These are phyloP conservation scores for Cladorrhinum sp. DNA, from an alignment of 2,329 filamentous ascomycete genomes.

Conservation along the genomic window DNA sequence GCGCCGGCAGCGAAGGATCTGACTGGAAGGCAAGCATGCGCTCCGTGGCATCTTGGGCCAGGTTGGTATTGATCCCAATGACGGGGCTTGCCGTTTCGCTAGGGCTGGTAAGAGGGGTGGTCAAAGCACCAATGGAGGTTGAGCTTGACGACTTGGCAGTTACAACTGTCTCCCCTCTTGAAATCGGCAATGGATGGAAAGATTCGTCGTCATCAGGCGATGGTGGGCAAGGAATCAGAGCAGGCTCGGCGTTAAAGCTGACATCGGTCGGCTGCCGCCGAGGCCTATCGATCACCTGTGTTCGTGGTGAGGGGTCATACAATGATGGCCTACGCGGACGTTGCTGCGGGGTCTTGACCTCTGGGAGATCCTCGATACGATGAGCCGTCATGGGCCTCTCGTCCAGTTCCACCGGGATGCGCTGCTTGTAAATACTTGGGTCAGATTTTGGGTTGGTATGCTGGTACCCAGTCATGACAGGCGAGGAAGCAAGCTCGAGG, in stretches of 20 bases:
- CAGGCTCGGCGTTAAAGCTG: slow-evolving; percentile 29
- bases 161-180: slow-evolving; percentile 41
- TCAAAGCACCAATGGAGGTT: slow-evolving; percentile 47
- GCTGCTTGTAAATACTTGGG: slow-evolving; percentile 41
- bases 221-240: slow-evolving; percentile 40
- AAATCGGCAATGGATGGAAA: slow-evolving; percentile 34
- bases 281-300: slow-evolving; percentile 39
- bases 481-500: slow-evolving; percentile 12
- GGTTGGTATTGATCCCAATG: slow-evolving; percentile 36
- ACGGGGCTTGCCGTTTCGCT: slow-evolving; percentile 52
- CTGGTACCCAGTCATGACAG: slow-evolving; percentile 37
- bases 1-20: slow-evolving; percentile 61
- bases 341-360: slow-evolving; percentile 36
- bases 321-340: slow-evolving; percentile 21
- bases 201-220: slow-evolving; percentile 44
- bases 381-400: slow-evolving; percentile 50
- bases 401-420: slow-evolving; percentile 36
- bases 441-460: slow-evolving; percentile 45
- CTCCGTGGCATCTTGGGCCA: slow-evolving; percentile 43
- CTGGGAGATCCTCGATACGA: slow-evolving; percentile 38
- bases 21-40: slow-evolving; percentile 56
- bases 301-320: slow-evolving; percentile 2
- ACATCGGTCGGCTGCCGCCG: slow-evolving; percentile 29
- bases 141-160: slow-evolving; percentile 52
- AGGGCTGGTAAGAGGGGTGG: slow-evolving; percentile 54